Evolutionary conservation across 371 early-diverging fungal genomes (phyloP), one percentile per base, ranked within the genome.

Genomic region (Apophysomyces sp.): DNA sequence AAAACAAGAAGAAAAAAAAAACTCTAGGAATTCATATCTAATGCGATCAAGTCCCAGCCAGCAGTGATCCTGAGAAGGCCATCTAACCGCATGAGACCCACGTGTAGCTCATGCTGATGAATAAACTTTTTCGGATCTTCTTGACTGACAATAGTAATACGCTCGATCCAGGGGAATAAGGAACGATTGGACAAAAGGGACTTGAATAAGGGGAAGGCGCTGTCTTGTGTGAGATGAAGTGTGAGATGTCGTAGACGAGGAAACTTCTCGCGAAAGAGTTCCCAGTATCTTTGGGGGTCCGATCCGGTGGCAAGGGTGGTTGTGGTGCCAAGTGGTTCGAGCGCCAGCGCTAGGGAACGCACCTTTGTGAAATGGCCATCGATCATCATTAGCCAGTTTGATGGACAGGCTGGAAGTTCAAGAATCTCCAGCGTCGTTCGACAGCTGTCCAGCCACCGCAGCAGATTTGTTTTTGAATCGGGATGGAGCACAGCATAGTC

Each of bases 41-140:
- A 56, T 21, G 64, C 70, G 37, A 76, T 66, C 64, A 77, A 64
- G 59, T 77, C 72, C 77, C 77, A 73, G 28, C 74, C 77, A 36
- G 71, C 69, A 51, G 69, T 69, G 39, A 76, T 66, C 40, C 76
- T 60, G 34, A 66, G 60, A 29, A 76, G 39, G 3, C 76, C 76
- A 13, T 68, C 54, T 40, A 72, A 41, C n/a, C 58, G 60, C 32
- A 64, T 53, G 8, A 76, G 55, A 32, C 64, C 61, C 13, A 63
- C 49, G 53, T 59, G 55, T 12, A 76, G 49, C 28, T 69, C 70
- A 34, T 72, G 60, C 28, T 61, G 63, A 53, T 66, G 57, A 12
- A 76, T 27, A 29, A 51, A 58, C 2, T 54, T 52, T 27, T 66
- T 69, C 11, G 67, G 65, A 32, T 66, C 62, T 28, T 69, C 70